Evolutionary conservation across 164 flowering plant species (phyloP).

Genomic region (Tinospora cordifolia): DNA sequence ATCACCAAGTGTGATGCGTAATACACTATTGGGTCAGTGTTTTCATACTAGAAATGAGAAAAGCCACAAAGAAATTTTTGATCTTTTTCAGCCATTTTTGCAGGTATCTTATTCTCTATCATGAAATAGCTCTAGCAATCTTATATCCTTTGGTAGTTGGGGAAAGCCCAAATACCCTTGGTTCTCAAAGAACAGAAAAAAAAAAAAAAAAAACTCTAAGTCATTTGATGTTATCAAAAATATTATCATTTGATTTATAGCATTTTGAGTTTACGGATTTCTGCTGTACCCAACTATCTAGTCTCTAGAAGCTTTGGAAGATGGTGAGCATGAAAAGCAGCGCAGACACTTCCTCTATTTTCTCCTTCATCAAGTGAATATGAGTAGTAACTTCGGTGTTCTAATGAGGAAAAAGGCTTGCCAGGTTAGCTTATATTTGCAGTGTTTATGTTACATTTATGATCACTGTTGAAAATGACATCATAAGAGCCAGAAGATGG

Average conservation of each 20-base stretch:
- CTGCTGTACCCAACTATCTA: conserved; percentile 19
- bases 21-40: conserved; percentile 86
- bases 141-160: not conserved
- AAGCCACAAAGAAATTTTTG: conserved; percentile 94
- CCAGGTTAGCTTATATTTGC: conserved; percentile 50
- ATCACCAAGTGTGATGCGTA: conserved; percentile 93
- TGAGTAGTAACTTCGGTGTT: conserved; percentile 83
- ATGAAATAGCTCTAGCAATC: conserved; percentile 12
- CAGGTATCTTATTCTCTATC: conserved; percentile 54
- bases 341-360: conserved; percentile 81
- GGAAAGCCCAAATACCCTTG: not conserved
- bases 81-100: conserved; percentile 85
- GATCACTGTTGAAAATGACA: not conserved
- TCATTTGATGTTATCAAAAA: not conserved
- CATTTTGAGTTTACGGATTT: conserved; percentile 1
- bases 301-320: conserved; percentile 97
- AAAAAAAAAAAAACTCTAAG: no score
- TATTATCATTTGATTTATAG: not conserved
- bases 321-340: conserved; percentile 91
- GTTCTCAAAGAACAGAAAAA: no score
- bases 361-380: conserved; percentile 87
- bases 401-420: conserved; percentile 75
- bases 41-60: conserved; percentile 90
- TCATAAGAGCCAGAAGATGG: not conserved
- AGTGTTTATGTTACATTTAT: not conserved